Conservation (phyloP, 306 rosid genomes). For the Lathyrus sativus region DNA sequence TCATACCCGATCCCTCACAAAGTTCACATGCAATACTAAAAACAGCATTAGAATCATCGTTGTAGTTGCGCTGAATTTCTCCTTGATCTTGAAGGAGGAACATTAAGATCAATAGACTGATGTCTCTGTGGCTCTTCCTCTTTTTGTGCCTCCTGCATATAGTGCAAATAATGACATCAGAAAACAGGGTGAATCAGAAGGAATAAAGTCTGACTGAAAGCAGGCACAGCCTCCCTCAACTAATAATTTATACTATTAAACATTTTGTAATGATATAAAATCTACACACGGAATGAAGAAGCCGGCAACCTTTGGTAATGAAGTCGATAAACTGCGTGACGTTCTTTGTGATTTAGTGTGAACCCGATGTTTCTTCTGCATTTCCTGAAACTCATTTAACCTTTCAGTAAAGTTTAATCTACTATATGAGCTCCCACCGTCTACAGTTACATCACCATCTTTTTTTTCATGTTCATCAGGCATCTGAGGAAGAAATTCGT, state of each 20-base stretch:
- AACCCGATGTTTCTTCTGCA: no score
- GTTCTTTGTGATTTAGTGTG: no score
- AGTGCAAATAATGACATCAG: conserved; percentile 21
- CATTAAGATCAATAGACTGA: conserved; percentile 42
- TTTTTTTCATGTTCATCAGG: conserved; percentile 45
- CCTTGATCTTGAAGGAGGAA: conserved; percentile 68
- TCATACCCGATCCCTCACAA: conserved; percentile 51
- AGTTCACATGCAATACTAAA: conserved; percentile 40
- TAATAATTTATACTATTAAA: background rate
- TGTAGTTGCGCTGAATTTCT: conserved; percentile 60
- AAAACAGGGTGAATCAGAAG: conserved; percentile 23
- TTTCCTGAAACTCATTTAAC: conserved; percentile 77
- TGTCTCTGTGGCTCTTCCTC: conserved; percentile 54
- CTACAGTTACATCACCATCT: conserved; percentile 62
- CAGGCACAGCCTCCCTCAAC: background rate
- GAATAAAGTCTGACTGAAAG: background rate
- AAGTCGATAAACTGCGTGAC: no score
- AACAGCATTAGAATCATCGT: conserved; percentile 43
- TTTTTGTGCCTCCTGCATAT: conserved; percentile 58
- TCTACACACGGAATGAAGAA: conserved; percentile 23
- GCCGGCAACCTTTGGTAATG: conserved; percentile 52
- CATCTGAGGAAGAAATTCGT: conserved; percentile 49
- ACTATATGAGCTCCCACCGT: conserved; percentile 48
- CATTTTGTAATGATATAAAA: no score
- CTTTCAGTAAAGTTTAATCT: conserved; percentile 70